phyloP scores from a whole-genome alignment of 495 filamentous ascomycete species.

The Bryoglossum gracile region DNA sequence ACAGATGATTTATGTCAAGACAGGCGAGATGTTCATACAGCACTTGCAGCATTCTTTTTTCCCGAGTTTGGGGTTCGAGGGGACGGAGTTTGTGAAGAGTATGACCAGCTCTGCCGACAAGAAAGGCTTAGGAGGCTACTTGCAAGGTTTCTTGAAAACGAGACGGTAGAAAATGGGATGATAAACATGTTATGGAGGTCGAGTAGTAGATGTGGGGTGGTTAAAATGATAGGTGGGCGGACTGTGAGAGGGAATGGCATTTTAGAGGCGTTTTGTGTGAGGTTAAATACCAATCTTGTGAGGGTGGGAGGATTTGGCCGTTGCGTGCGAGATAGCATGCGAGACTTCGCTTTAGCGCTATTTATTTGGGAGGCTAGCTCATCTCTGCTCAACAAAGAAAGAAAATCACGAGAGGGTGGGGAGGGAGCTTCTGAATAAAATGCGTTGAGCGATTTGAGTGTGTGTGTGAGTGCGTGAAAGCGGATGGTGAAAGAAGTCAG shows the following conservation, averaged over 20 bases:
- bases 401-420: neutral
- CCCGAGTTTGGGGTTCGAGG: conserved; percentile 39
- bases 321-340: neutral
- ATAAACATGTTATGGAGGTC: conserved; percentile 7
- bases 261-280: conserved; percentile 17
- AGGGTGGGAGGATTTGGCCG: neutral
- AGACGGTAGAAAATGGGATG: conserved; percentile 7
- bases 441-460: neutral
- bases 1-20: conserved; percentile 80
- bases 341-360: neutral
- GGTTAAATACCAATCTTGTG: conserved; percentile 6
- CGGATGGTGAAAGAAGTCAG: no score
- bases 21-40: conserved; percentile 51
- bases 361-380: no score
- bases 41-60: conserved; percentile 43
- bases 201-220: no score
- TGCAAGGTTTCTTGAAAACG: conserved; percentile 37
- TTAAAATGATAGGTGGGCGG: no score
- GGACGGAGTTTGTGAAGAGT: conserved; percentile 39
- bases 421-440: neutral
- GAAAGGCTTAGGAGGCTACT: conserved; percentile 41
- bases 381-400: no score
- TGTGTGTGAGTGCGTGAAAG: no score
- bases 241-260: no score
- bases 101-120: conserved; percentile 43